Percentiles rank a stretch among this genome's conserved stretches.
phyloP scores from a whole-genome alignment of 805 yeast genomes.

The Sungouiella blattae region DNA sequence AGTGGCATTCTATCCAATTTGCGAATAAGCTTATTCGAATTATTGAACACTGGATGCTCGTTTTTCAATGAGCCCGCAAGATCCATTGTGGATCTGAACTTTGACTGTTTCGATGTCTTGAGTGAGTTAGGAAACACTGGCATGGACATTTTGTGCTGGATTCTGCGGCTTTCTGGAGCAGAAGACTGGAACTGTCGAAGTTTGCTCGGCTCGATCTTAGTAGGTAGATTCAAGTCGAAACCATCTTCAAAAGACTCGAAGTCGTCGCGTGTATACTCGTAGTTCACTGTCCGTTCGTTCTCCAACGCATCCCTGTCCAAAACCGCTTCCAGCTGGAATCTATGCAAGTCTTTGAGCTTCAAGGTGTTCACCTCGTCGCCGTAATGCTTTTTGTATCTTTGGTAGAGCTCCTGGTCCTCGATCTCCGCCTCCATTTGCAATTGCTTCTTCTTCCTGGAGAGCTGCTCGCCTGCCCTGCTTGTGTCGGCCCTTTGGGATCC shows the following conservation, averaged over 20 bases:
- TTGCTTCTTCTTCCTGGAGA: conserved; percentile 20
- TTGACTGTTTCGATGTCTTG: conserved; percentile 16
- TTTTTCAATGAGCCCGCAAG: conserved; percentile 15
- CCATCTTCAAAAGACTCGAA: conserved; percentile 37
- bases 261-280: conserved; percentile 36
- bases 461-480: conserved; percentile 21
- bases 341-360: conserved; percentile 26
- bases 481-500: conserved; percentile 6
- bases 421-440: conserved; percentile 30
- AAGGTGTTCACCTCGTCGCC: conserved; percentile 26
- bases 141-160: conserved; percentile 18
- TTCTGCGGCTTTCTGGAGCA: neutral
- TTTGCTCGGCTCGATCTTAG: conserved; percentile 6
- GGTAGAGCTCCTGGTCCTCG: conserved; percentile 30
- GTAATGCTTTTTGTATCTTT: conserved; percentile 12
- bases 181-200: conserved; percentile 10
- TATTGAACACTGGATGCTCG: conserved; percentile 28
- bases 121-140: conserved; percentile 17
- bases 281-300: conserved; percentile 32
- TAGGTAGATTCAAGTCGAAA: conserved; percentile 21
- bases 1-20: conserved; percentile 42
- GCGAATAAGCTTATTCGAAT: conserved; percentile 30
- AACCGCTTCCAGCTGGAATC: conserved; percentile 6
- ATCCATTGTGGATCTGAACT: conserved; percentile 34
- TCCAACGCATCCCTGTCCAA: conserved; percentile 22